Base-by-base conservation (phyloP, 495 filamentous ascomycete species). In the Talaromyces wortmannii region DNA sequence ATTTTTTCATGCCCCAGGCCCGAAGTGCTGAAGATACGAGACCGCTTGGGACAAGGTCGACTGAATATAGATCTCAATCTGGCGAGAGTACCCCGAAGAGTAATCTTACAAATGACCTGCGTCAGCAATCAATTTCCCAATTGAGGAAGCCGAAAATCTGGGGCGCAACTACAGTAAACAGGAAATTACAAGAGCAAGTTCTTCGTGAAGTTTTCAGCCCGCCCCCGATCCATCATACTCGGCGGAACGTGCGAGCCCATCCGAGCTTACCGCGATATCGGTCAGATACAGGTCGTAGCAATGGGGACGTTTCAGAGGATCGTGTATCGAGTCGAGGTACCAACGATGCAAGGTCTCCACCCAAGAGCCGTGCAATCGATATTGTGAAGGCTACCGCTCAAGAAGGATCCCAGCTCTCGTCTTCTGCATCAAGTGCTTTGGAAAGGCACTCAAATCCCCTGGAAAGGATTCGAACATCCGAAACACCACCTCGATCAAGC, bases 111-210 rank as follows among this genome's bases (percentile, higher is more conserved):
- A 36, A 50, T 4, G n/a, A 52, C 17, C n/a, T 50, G 30, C 40
- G 36, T 13, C 55, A 45, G 18, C 42, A 15, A n/a, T 7, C 40
- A 15, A 47, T 48, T 10, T 31, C 50, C 16, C 32, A 52, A 50
- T 17, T 59, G 12, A 44, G 44, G 31, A 51, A 32, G 53, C 33
- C 62, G 68, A 50, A 70, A 69, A 36, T 57, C 62, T 97, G 91
- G 95, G 94, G 94, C 11, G 90, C 91, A n/a, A 98, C 94, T 3
- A 92, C 84, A 16, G 88, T 97, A 17, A 98, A 98, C 63, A 86
- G 84, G 54, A 84, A 84, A 57, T 72, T 98, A 16, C 84, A 91
- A 47, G 91, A 96, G 61, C 88, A 96, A 65, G 92, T 98, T 16
- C 84, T 98, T 52, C 85, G 91, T 53, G 94, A 97, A 65, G 94